Percentiles rank a stretch among this genome's conserved stretches.
Evolutionary conservation across 768 basidiomycete genomes (phyloP).

Genomic region (Tricholoma flavovirens): DNA sequence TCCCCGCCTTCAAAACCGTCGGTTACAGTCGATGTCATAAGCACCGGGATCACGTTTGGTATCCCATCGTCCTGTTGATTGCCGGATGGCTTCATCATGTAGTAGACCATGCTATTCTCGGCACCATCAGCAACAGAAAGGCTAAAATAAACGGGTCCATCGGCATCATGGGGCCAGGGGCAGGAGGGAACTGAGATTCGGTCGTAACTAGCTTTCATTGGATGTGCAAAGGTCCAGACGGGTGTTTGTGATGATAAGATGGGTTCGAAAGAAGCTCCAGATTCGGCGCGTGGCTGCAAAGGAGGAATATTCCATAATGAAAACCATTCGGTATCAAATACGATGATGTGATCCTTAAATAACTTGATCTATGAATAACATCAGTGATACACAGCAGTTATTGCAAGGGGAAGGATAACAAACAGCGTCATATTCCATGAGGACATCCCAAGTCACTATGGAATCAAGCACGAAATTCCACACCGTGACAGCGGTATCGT

Average conservation of each 20-base stretch:
- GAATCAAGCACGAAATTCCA: slow-evolving; percentile 2
- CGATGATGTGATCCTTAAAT: background rate
- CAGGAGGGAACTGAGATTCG: background rate
- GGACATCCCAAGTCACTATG: background rate
- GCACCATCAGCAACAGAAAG: background rate
- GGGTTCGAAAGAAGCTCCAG: background rate
- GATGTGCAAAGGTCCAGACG: background rate
- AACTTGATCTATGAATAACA: background rate
- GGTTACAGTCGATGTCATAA: background rate
- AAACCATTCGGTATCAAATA: background rate
- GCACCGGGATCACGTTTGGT: background rate
- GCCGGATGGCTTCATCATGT: background rate
- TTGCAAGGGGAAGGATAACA: background rate
- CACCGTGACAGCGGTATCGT: background rate
- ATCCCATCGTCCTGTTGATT: background rate
- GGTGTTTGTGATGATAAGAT: background rate
- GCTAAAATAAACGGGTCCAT: background rate
- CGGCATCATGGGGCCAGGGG: background rate
- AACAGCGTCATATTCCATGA: background rate
- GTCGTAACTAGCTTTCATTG: background rate
- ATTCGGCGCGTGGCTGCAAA: background rate
- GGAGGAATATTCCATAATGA: background rate
- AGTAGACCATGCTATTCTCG: background rate
- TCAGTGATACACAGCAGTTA: background rate
- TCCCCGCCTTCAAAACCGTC: background rate